Evolutionary conservation across 495 filamentous ascomycete genomes (phyloP), one percentile per base, ranked within the genome.

Genomic region (Annulohypoxylon stygium): DNA sequence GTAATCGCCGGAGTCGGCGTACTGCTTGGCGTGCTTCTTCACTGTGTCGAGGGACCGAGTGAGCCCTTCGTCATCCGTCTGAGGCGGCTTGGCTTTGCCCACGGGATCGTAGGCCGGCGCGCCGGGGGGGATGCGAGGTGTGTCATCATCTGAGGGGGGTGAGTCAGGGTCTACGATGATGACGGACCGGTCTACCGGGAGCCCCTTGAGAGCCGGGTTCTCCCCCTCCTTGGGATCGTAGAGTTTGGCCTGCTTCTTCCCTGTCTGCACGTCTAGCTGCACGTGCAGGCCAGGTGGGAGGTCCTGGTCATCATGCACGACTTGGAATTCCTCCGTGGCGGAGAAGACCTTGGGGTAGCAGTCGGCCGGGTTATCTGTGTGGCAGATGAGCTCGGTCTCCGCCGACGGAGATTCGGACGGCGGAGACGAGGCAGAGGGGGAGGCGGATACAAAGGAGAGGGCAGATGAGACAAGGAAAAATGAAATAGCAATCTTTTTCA

Each of bases 331-430:
- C 51, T 87, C 71, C 0, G 88, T 92, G 0, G 90, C 80, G 26
- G 85, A 81, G 68, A 92, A 92, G 43, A 88, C 66, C 62, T 83
- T 84, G 20, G 90, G 90, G 72, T 92, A 92, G 75, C 90, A 92
- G 36, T 88, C 88, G 34, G 83, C 80, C 0, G 85, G 81, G 73
- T 90, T 82, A 34, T 80, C 76, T 18, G 86, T 87, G 70, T 90
- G 88, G 65, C 90, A 92, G 73, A 92, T 90, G n/a, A 91, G 79
- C 33, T 90, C 84, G 18, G 78, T 63, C 7, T 81, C 76, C 16
- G 82, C 71, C 16, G 81, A 65, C 7, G 79, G 78, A 6, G 78
- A 79, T 36, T 68, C 59, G 23, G 78, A 58, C 26, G 75, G 62
- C 1, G 69, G 30, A 39, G 61, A 36, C 6, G 36, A 12, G 36